A percentile compares a stretch with the other conserved stretches of the same genome.
Evolutionary conservation across 2,329 filamentous ascomycete species (phyloP).

Genomic region (Colletotrichum spinosum): DNA sequence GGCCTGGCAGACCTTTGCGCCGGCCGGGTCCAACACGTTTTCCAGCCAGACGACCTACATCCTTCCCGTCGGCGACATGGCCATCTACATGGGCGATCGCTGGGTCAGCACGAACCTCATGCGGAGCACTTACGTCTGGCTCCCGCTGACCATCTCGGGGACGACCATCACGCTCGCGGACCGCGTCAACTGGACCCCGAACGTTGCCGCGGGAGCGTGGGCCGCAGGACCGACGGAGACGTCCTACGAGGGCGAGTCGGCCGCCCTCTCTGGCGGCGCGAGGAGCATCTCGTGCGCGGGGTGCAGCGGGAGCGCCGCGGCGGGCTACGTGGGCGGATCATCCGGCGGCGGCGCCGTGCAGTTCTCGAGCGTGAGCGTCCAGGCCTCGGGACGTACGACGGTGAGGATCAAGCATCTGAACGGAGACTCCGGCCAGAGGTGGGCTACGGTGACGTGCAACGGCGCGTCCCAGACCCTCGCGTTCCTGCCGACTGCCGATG

Average conservation of each 20-base stretch:
- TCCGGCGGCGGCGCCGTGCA: slow-evolving; percentile 56
- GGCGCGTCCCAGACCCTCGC: slow-evolving; percentile 62
- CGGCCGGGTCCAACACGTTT: slow-evolving; percentile 67
- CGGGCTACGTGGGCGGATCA: slow-evolving; percentile 67
- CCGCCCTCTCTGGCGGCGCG: slow-evolving; percentile 59
- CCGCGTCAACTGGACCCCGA: slow-evolving; percentile 65
- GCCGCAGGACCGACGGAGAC: slow-evolving; percentile 58
- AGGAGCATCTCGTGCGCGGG: slow-evolving; percentile 58
- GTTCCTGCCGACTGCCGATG: slow-evolving; percentile 63
- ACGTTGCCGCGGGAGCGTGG: slow-evolving; percentile 58
- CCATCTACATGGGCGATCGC: slow-evolving; percentile 75
- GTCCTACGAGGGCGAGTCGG: slow-evolving; percentile 64
- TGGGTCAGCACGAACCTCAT: slow-evolving; percentile 71
- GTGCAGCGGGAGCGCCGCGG: slow-evolving; percentile 62
- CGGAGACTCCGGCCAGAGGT: slow-evolving; percentile 64
- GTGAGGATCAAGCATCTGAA: slow-evolving; percentile 68
- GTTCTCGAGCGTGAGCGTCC: slow-evolving; percentile 57
- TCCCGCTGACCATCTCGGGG: slow-evolving; percentile 67
- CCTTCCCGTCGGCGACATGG: slow-evolving; percentile 55
- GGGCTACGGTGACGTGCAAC: slow-evolving; percentile 68
- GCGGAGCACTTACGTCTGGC: slow-evolving; percentile 73
- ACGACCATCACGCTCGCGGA: slow-evolving; percentile 63
- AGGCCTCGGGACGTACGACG: slow-evolving; percentile 59
- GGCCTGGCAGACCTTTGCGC: slow-evolving; percentile 68
- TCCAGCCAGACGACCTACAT: slow-evolving; percentile 72